phyloP scores from a whole-genome alignment of 2,329 filamentous ascomycete species.

The Leptographium lundbergii region DNA sequence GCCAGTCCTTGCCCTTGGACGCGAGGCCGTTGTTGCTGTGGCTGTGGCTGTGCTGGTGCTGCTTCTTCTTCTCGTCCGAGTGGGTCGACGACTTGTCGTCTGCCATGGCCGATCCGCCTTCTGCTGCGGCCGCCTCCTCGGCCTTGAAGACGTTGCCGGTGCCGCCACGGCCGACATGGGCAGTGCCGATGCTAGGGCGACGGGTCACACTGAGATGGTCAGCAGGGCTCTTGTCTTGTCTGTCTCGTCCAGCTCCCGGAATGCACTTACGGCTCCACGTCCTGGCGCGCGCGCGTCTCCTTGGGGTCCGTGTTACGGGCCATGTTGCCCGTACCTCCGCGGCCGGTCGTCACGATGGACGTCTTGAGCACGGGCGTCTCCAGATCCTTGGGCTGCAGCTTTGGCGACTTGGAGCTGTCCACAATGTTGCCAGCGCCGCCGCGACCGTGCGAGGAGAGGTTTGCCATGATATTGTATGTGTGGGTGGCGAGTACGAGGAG shows the following conservation, averaged over 20 bases:
- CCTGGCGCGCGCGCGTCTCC: slow-evolving; percentile 68
- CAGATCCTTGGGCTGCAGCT: slow-evolving; percentile 49
- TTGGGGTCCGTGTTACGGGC: slow-evolving; percentile 56
- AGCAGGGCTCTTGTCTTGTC: background rate
- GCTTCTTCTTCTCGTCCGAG: background rate
- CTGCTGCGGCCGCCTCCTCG: slow-evolving; percentile 16
- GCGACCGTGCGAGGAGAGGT: slow-evolving; percentile 53
- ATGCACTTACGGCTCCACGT: slow-evolving; percentile 55
- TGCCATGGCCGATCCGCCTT: slow-evolving; percentile 16
- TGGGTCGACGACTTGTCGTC: slow-evolving; percentile 14
- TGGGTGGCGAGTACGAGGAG: background rate
- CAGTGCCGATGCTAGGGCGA: slow-evolving; percentile 42
- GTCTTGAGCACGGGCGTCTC: slow-evolving; percentile 74
- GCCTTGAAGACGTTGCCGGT: slow-evolving; percentile 56
- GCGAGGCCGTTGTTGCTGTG: slow-evolving; percentile 18
- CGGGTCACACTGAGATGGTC: slow-evolving; percentile 32
- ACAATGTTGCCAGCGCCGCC: slow-evolving; percentile 69
- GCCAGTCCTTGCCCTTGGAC: slow-evolving; percentile 34
- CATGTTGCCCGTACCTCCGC: slow-evolving; percentile 85
- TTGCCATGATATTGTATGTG: slow-evolving; percentile 14
- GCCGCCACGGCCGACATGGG: slow-evolving; percentile 62
- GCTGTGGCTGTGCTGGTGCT: slow-evolving; percentile 9
- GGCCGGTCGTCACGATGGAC: slow-evolving; percentile 76
- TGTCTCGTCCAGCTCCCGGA: too few species aligned
- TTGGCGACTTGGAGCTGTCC: slow-evolving; percentile 33